Evolutionary conservation across 148 eudicot species (phyloP), one percentile per base, ranked within the genome.

Genomic region (Chenopodium suecicum): DNA sequence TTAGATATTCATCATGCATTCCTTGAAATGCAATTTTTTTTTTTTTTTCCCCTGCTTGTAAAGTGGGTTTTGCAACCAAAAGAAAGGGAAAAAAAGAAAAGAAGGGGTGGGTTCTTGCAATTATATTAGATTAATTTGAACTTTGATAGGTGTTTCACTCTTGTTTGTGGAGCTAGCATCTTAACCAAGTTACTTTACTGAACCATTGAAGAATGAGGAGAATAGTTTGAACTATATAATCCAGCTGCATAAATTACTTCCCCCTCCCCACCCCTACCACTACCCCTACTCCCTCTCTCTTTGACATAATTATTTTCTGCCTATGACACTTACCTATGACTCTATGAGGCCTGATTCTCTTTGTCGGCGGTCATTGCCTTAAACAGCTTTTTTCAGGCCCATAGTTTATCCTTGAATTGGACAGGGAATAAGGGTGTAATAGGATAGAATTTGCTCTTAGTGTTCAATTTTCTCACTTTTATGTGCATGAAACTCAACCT

Each of bases 281-380:
- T 31, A 29, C 1, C 31, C 31, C 31, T 29, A 0, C 44, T 41
- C 44, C 44, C 44, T 41, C 44, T 37, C 41, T 6, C 44, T 41
- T 41, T 41, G 44, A 41, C 44, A 41, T 41, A 5, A 41, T 60
- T 32, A 19, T 52, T 52, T 27, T 17, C 48, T 50, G 65, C 64
- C 5, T 67, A 37, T 22, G 44, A 41, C 44, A 41, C 44, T 41
- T 41, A 41, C 44, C 44, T 41, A 41, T n/a, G n/a, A n/a, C n/a
- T n/a, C n/a, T n/a, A n/a, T 41, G 44, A 56, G 58, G 31, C 44
- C 63, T 81, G 78, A 56, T 34, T 73, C 16, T 37, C 41, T 78
- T 77, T 71, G 41, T 37, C 4, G 16, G 20, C 23, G 1, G 63
- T 12, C 37, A 41, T 73, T 34, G 73, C n/a, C n/a, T n/a, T n/a